Evolutionary conservation across 768 basidiomycete species (phyloP), one percentile per base, ranked within the genome.

Genomic region (Tricholoma bakamatsutake): DNA sequence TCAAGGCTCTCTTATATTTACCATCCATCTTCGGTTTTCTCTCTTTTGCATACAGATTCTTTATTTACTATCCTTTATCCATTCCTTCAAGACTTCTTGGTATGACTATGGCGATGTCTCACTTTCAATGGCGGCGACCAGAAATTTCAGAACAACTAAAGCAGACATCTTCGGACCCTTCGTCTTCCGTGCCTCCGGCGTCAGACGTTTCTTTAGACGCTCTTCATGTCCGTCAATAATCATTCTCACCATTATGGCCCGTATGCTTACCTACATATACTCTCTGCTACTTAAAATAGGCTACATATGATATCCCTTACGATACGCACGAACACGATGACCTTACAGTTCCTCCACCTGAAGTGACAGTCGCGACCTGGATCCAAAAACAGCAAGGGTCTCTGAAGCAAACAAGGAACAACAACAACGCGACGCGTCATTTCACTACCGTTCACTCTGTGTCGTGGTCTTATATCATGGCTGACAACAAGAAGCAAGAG

Each of bases 401-500:
- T 57, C 56, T 42, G 47, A 59, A 46, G 50, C 63, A 68, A 68
- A 65, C 60, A 80, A 54, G 28, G 13, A 64, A 64, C 75, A 81
- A 82, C 63, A 80, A 72, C 62, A 71, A 71, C 76, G 75, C 75
- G 81, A 85, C 84, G 84, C 84, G 83, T 85, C 81, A 84, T 71
- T 72, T 69, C 69, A 59, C 47, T 61, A 59, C 62, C 31, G 61
- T 73, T 65, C 71, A 69, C 68, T 71, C 69, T 66, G 65, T 62
- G 64, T 66, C 67, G 62, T 73, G 61, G 67, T 64, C 53, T 54
- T 75, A 74, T 70, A 79, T 70, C 64, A 91, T 90, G 89, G 77
- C 88, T 40, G 90, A 91, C 61, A 80, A 82, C 70, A 86, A 85
- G 75, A 88, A 90, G 71, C 87, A 90, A 71, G 90, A 92, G 67